phyloP scores from a whole-genome alignment of 495 filamentous ascomycete genomes.

The Penicillium malachiteum region DNA sequence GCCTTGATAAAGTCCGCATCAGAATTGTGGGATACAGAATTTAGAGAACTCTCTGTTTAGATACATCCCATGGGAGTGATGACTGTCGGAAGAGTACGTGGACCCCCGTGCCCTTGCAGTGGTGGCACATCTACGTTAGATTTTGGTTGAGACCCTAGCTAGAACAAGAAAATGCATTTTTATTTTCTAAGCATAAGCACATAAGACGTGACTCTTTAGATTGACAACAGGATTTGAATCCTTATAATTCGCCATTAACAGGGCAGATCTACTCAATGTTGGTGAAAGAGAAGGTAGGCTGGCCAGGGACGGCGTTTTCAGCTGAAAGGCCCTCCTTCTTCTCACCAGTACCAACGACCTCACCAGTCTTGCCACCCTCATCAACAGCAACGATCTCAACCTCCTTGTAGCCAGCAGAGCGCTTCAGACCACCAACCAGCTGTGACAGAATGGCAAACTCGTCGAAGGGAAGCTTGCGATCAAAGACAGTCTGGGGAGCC shows the following conservation, averaged over 20 bases:
- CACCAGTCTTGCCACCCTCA: slow-evolving; percentile 67
- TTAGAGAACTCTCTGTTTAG: too few species aligned
- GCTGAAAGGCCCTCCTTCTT: slow-evolving; percentile 56
- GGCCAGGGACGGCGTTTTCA: slow-evolving; percentile 73
- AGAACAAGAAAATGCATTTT: slow-evolving; percentile 30
- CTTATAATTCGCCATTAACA: not conserved
- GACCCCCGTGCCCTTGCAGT: too few species aligned
- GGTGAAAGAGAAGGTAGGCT: slow-evolving; percentile 73
- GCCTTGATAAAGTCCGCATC: too few species aligned
- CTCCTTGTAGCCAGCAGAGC: slow-evolving; percentile 61
- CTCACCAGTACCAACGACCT: slow-evolving; percentile 55
- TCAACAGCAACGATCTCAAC: slow-evolving; percentile 65
- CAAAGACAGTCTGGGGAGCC: slow-evolving; percentile 63
- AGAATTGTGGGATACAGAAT: too few species aligned
- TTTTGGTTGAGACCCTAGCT: too few species aligned
- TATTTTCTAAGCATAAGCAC: slow-evolving; percentile 28
- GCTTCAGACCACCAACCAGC: slow-evolving; percentile 58
- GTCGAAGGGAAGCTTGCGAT: slow-evolving; percentile 81
- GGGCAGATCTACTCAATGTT: slow-evolving; percentile 54
- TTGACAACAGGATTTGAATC: slow-evolving; percentile 4
- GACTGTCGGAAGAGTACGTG: too few species aligned
- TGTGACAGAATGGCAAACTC: slow-evolving; percentile 68
- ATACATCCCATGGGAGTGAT: too few species aligned
- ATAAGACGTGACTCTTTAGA: slow-evolving; percentile 25
- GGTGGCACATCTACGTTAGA: too few species aligned